These are phyloP conservation scores for Fusarium austroafricanum DNA, from an alignment of 2,329 filamentous ascomycete genomes.

Conservation along the genomic window DNA sequence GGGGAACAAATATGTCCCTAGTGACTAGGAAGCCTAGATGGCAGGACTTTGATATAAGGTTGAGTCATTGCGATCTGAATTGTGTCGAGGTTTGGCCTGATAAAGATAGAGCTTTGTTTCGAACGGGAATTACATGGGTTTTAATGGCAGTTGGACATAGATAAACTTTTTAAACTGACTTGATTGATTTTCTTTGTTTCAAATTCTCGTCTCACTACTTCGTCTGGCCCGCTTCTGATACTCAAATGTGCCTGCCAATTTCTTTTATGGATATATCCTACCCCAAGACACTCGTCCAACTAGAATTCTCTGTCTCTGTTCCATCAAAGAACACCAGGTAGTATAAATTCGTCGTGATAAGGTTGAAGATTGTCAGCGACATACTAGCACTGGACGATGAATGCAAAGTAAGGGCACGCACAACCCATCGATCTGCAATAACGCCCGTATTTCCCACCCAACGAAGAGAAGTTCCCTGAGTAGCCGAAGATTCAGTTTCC, in stretches of 20 bases:
- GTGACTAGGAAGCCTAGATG: no score
- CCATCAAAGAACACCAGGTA: slow-evolving; percentile 21
- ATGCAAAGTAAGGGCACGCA: neutral
- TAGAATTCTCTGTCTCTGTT: neutral
- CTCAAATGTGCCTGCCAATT: neutral
- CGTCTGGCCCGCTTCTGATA: neutral
- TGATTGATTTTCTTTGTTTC: no score
- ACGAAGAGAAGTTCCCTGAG: rapidly evolving
- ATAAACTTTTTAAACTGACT: no score
- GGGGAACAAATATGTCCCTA: no score
- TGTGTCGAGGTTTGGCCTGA: no score
- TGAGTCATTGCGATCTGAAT: no score
- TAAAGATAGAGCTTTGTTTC: no score
- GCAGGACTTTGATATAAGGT: no score
- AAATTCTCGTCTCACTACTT: no score
- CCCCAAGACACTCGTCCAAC: slow-evolving; percentile 8
- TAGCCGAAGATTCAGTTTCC: rapidly evolving
- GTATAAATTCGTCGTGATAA: slow-evolving; percentile 6
- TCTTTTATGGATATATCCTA: neutral
- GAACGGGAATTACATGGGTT: no score
- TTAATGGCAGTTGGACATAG: no score
- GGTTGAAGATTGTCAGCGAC: slow-evolving; percentile 1
- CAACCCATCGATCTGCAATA: neutral
- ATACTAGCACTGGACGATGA: neutral
- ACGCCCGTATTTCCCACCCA: neutral